Evolutionary conservation across 345 rosid genomes (phyloP).

Genomic region (Citrus australasica): DNA sequence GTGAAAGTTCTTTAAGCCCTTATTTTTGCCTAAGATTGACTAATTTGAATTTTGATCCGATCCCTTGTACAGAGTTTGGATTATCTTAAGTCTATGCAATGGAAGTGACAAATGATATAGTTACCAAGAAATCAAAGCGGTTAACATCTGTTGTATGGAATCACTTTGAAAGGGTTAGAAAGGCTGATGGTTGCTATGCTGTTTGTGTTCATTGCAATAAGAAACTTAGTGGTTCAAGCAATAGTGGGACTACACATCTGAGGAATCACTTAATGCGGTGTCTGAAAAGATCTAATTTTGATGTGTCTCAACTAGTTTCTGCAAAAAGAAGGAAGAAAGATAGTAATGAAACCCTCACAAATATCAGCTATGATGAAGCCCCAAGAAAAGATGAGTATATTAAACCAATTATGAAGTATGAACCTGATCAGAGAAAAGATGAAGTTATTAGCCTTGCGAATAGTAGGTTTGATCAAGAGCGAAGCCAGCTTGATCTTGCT

Average conservation of each 20-base stretch:
- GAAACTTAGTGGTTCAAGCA: constrained; percentile 93
- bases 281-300: constrained; percentile 77
- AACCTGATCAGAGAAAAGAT: constrained; percentile 69
- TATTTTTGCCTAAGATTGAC: not conserved
- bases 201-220: constrained; percentile 86
- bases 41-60: not conserved
- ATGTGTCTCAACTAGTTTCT: constrained; percentile 77
- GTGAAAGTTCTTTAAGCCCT: not conserved
- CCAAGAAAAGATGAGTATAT: constrained; percentile 69
- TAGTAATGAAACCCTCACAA: constrained; percentile 42
- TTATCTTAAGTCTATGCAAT: constrained; percentile 38
- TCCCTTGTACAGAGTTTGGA: constrained; percentile 28
- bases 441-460: constrained; percentile 59
- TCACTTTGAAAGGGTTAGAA: constrained; percentile 87
- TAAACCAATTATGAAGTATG: constrained; percentile 60
- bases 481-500: constrained; percentile 77
- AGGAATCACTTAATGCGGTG: constrained; percentile 92
- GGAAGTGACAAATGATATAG: constrained; percentile 65
- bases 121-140: constrained; percentile 74
- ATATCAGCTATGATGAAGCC: constrained; percentile 58
- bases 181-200: constrained; percentile 87
- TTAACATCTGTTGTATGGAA: constrained; percentile 93
- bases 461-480: constrained; percentile 74
- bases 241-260: constrained; percentile 93
- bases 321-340: constrained; percentile 84